These are phyloP conservation scores for Pancytospora philotis DNA, from an alignment of 371 early-diverging fungal genomes.

Conservation along the genomic window DNA sequence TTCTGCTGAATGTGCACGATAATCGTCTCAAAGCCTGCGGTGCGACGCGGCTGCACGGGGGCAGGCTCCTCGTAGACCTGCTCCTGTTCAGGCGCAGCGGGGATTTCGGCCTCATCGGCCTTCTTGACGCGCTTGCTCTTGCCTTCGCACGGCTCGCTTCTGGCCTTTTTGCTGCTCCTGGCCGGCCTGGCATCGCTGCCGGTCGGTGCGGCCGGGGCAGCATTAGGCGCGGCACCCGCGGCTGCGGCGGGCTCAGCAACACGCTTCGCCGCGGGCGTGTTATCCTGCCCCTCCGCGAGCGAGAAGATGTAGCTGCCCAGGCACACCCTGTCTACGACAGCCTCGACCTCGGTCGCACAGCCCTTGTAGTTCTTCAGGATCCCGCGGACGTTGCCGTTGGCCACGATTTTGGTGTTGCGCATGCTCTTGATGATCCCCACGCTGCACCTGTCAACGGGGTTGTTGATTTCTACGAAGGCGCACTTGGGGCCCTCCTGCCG, in stretches of 20 bases:
- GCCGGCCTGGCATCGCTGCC: not conserved
- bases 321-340: slow-evolving; percentile 17
- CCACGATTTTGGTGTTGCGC: slow-evolving; percentile 10
- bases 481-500: slow-evolving; percentile 5
- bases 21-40: slow-evolving; percentile 10
- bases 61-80: slow-evolving; percentile 8
- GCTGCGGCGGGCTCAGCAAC: too few relatives aligned
- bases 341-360: slow-evolving; percentile 5
- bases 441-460: slow-evolving; percentile 25
- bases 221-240: too few relatives aligned
- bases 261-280: slow-evolving; percentile 6
- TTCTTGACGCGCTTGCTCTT: slow-evolving; percentile 9
- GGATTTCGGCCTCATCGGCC: too few relatives aligned
- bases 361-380: not conserved
- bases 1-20: not conserved
- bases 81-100: too few relatives aligned
- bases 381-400: slow-evolving; percentile 30
- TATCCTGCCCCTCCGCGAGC: not conserved
- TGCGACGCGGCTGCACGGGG: too few relatives aligned
- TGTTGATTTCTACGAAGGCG: slow-evolving; percentile 38
- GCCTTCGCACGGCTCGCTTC: slow-evolving; percentile 6
- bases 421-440: slow-evolving; percentile 20
- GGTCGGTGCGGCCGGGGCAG: too few relatives aligned
- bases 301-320: slow-evolving; percentile 38
- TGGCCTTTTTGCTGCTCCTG: slow-evolving; percentile 10